A percentile compares a stretch with the other conserved stretches of the same genome.
phyloP scores from a whole-genome alignment of 73 alveolate species.

The Diophrys sp. region DNA sequence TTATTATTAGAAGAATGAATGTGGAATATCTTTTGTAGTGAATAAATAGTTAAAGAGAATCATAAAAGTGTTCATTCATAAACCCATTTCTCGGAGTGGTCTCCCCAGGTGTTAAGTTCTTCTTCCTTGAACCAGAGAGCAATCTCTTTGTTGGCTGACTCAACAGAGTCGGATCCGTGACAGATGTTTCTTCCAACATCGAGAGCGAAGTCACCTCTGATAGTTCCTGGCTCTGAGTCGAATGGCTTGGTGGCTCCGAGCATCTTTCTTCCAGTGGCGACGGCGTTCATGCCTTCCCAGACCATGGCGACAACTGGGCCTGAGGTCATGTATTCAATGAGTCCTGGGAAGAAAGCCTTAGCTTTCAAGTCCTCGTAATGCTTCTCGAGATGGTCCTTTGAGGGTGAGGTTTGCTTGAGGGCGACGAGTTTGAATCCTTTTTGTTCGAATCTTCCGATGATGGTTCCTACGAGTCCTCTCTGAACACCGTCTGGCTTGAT shows the following conservation, averaged over 20 bases:
- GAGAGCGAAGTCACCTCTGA: slow-evolving; percentile 96
- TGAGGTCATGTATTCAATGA: slow-evolving; percentile 82
- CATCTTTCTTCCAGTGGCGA: slow-evolving; percentile 91
- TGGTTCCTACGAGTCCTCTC: slow-evolving; percentile 94
- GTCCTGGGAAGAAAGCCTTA: slow-evolving; percentile 91
- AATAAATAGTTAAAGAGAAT: neutral
- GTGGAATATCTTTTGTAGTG: neutral
- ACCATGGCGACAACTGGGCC: slow-evolving; percentile 99
- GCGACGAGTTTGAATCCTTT: slow-evolving; percentile 95
- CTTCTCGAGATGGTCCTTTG: slow-evolving; percentile 79
- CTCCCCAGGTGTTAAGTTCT: slow-evolving; percentile 80
- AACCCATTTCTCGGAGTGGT: slow-evolving; percentile 88
- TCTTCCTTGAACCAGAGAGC: slow-evolving; percentile 94
- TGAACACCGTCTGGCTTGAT: slow-evolving; percentile 99
- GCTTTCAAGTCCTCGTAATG: slow-evolving; percentile 94
- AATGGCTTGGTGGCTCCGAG: slow-evolving; percentile 96
- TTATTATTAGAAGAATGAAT: no score
- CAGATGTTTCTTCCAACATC: slow-evolving; percentile 96
- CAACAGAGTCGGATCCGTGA: slow-evolving; percentile 97
- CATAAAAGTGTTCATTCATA: slow-evolving; percentile 71
- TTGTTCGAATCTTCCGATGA: neutral
- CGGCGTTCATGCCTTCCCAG: slow-evolving; percentile 97
- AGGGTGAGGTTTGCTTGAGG: slow-evolving; percentile 81
- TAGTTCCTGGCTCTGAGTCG: slow-evolving; percentile 96
- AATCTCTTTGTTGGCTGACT: slow-evolving; percentile 92